phyloP scores from a whole-genome alignment of 257 asterid genomes.

The Solanum rostratum region DNA sequence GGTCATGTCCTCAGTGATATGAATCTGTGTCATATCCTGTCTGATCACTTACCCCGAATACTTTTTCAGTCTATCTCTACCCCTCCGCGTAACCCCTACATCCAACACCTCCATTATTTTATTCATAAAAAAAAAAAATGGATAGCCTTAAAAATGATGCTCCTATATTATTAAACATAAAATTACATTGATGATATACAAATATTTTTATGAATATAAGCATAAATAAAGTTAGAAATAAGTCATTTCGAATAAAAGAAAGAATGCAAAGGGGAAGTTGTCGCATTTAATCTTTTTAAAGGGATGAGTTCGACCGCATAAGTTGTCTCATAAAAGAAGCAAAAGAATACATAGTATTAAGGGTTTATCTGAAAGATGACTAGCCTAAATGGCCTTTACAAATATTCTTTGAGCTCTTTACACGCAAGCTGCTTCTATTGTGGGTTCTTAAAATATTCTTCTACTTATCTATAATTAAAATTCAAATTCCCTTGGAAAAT shows the following conservation, averaged over 20 bases:
- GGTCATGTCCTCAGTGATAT: too few species aligned
- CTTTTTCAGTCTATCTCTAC: too few species aligned
- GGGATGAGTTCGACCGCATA: slow-evolving; percentile 1
- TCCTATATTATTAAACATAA: background rate
- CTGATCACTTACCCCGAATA: too few species aligned
- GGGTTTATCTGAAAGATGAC: background rate
- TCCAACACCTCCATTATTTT: too few species aligned
- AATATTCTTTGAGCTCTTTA: slow-evolving; percentile 10
- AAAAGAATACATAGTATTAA: background rate
- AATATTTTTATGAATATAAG: background rate
- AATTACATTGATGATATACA: background rate
- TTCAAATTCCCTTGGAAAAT: background rate
- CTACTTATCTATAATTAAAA: background rate
- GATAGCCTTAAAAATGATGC: too few species aligned
- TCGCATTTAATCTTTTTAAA: background rate
- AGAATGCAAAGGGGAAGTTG: background rate
- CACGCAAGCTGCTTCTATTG: slow-evolving; percentile 11
- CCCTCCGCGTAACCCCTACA: too few species aligned
- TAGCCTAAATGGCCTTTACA: slow-evolving; percentile 1
- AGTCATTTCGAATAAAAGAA: background rate
- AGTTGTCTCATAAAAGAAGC: background rate
- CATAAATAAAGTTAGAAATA: background rate
- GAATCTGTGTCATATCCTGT: too few species aligned
- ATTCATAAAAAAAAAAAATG: too few species aligned
- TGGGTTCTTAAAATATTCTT: background rate